Conservation (phyloP, 371 early-diverging fungal species). For the Paramicrosporidium saccamoebae region DNA sequence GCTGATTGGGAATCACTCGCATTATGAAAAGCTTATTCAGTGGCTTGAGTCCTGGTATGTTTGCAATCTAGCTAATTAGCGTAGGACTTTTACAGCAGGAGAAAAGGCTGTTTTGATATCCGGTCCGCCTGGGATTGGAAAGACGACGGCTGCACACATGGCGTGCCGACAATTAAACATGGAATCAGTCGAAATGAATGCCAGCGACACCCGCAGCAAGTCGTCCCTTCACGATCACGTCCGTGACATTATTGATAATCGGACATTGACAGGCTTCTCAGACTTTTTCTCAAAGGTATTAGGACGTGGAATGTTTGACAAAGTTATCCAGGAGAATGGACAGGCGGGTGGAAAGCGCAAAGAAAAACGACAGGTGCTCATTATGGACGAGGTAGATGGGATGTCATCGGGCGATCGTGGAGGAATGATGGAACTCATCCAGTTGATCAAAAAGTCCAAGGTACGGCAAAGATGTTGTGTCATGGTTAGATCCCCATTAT, state of each 20-base stretch:
- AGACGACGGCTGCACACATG: constrained; percentile 84
- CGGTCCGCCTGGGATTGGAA: constrained; percentile 97
- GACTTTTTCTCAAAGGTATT: constrained; percentile 2
- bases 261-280: constrained; percentile 29
- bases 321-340: constrained; percentile 1
- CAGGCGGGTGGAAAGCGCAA: constrained; percentile 5
- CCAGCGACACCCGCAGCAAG: constrained; percentile 90
- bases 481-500: constrained; percentile 61
- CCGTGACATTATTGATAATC: constrained; percentile 18
- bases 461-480: constrained; percentile 5
- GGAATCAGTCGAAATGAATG: constrained; percentile 88
- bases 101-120: constrained; percentile 48
- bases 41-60: constrained; percentile 40
- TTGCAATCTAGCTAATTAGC: not conserved
- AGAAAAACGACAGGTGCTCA: constrained; percentile 23
- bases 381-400: constrained; percentile 99
- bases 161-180: constrained; percentile 41
- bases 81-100: constrained; percentile 3
- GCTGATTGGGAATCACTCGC: constrained; percentile 61
- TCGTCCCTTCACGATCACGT: constrained; percentile 23
- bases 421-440: constrained; percentile 66
- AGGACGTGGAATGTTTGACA: constrained; percentile 1
- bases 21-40: constrained; percentile 19
- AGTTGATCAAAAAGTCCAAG: constrained; percentile 59
- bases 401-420: constrained; percentile 98